Evolutionary conservation across 192 early-diverging fungal genomes (phyloP).

Genomic region (Coemansia sp.): DNA sequence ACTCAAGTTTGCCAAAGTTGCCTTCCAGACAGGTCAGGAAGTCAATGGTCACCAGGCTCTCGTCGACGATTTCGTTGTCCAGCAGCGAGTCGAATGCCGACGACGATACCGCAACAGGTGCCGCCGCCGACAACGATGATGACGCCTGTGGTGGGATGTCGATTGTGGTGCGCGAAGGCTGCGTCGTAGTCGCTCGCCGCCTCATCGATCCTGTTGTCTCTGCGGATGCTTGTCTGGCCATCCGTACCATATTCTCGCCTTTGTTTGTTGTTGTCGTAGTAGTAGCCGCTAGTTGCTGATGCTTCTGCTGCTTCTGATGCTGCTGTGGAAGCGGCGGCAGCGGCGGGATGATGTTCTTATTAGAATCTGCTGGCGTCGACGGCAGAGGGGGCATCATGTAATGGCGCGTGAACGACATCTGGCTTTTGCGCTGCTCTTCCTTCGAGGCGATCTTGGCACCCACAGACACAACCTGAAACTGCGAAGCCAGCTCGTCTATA

Average conservation of each 20-base stretch:
- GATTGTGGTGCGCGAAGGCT: conserved; percentile 35
- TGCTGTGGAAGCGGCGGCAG: conserved; percentile 21
- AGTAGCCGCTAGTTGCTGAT: background rate
- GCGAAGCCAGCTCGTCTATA: conserved; percentile 50
- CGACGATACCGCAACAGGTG: conserved; percentile 27
- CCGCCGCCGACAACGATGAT: conserved; percentile 7
- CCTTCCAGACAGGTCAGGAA: conserved; percentile 47
- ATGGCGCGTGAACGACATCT: conserved; percentile 31
- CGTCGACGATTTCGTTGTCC: conserved; percentile 46
- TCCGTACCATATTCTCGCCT: background rate
- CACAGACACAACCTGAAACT: conserved; percentile 42
- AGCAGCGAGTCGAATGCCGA: conserved; percentile 32
- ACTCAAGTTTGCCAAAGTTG: conserved; percentile 40
- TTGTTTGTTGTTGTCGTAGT: background rate
- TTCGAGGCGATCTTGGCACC: conserved; percentile 49
- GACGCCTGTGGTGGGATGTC: conserved; percentile 22
- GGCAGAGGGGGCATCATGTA: conserved; percentile 14
- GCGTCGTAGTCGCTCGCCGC: background rate
- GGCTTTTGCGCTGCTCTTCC: conserved; percentile 51
- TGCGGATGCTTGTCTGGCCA: conserved; percentile 12
- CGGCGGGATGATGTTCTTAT: conserved; percentile 10
- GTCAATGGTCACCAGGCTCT: conserved; percentile 48
- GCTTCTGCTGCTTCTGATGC: background rate
- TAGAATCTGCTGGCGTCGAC: conserved; percentile 6
- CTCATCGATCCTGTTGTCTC: background rate